Conservation (phyloP, 2,329 filamentous ascomycete species). For the Botrytis hyacinthi region DNA sequence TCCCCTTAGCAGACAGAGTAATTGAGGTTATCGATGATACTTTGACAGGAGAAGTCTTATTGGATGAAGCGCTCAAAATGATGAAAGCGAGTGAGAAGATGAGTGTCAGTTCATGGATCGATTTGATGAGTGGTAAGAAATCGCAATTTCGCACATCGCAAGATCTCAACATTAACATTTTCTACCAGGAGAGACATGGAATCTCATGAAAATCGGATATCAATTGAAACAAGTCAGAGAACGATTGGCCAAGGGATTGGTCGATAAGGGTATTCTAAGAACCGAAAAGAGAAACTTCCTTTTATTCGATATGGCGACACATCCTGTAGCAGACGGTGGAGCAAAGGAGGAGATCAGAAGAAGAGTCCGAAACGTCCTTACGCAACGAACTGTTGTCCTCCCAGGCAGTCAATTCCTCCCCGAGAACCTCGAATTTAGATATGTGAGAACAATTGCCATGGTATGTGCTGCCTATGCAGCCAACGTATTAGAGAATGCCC, state of each 20-base stretch:
- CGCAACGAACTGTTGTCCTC: slow-evolving; percentile 89
- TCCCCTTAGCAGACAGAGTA: slow-evolving; percentile 85
- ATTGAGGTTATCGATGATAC: slow-evolving; percentile 98
- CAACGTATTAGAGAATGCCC: slow-evolving; percentile 96
- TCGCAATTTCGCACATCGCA: slow-evolving; percentile 12
- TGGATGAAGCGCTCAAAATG: slow-evolving; percentile 98
- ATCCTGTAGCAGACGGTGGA: slow-evolving; percentile 92
- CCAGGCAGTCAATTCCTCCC: slow-evolving; percentile 84
- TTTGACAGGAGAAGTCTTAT: slow-evolving; percentile 90
- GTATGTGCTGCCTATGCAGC: slow-evolving; percentile 97
- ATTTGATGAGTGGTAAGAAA: slow-evolving; percentile 85
- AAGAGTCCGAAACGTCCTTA: slow-evolving; percentile 88
- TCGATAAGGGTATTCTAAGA: slow-evolving; percentile 97
- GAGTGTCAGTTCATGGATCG: slow-evolving; percentile 99
- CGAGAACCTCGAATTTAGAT: slow-evolving; percentile 91
- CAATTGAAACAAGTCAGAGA: slow-evolving; percentile 99
- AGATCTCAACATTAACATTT: slow-evolving; percentile 11
- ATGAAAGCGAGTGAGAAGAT: slow-evolving; percentile 99
- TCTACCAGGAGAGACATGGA: slow-evolving; percentile 89
- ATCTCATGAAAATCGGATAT: slow-evolving; percentile 99
- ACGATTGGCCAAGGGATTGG: slow-evolving; percentile 91
- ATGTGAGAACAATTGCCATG: slow-evolving; percentile 89
- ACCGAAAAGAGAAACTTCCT: slow-evolving; percentile 99
- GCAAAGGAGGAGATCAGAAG: slow-evolving; percentile 97
- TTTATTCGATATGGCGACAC: slow-evolving; percentile 99